Base-by-base conservation (phyloP, 305 asterid species). In the Ajuga reptans region DNA sequence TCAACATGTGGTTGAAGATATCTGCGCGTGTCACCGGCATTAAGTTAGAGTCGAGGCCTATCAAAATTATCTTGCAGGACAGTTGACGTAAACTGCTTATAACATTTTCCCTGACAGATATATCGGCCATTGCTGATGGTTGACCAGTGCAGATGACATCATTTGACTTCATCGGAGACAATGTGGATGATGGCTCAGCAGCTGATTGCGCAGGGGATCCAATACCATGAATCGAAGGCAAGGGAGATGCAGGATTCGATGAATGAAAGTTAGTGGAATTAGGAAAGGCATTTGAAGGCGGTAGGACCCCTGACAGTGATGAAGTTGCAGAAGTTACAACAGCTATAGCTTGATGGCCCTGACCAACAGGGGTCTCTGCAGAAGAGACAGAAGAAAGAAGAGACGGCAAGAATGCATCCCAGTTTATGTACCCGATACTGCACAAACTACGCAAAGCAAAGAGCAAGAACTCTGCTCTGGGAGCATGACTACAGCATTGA, bases 391-490 rank as follows among this genome's bases (percentile, higher is more conserved):
- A 85, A 74, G 96, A 89, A 46, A 93, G 96, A 75, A 93, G 96
- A 75, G 87, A 84, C 0, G 97, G 96, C 83, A 93, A 76, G 82
- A 93, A 87, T 1, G 95, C 78, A 78, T 91, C 99, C 99, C 99
- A 93, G 68, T 93, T 84, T 82, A 91, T 85, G 82, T 66, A 84
- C 51, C 86, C 89, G 70, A 88, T 85, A 70, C 76, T 79, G 77
- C 86, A 91, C 81, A 93, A 82, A 79, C 87, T 80, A 64, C 87
- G 89, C 70, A 93, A 64, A 59, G 96, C 96, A 78, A 87, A 93
- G 74, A 87, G 96, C 80, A 93, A 80, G 79, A 93, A 93, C 77
- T 91, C 92, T 63, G 99, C 97, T 77, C 92, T 81, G n/a, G 97
- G 99, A 62, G 95, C 91, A 79, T 91, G 97, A 79, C 82, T 82